Evolutionary conservation across 176 grass and related monocot genomes (phyloP).

Genomic region (Eremochloa ophiuroides): DNA sequence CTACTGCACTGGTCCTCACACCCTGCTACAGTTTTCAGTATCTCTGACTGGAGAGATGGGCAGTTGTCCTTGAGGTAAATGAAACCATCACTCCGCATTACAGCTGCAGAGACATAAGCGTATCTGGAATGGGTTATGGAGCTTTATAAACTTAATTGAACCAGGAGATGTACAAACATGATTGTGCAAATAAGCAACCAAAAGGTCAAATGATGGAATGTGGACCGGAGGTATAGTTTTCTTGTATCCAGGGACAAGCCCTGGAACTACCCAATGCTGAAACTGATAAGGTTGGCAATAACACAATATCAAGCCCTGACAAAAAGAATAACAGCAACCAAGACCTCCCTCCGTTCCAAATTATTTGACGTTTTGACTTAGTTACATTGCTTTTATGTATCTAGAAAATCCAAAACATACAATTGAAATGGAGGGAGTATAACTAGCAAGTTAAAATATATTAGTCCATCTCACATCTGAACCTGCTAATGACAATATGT

Average conservation of each 20-base stretch:
- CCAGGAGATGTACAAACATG: slow-evolving; percentile 31
- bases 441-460: slow-evolving; percentile 2
- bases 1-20: slow-evolving; percentile 72
- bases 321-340: neutral
- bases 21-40: slow-evolving; percentile 71
- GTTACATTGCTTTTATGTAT: too few species aligned
- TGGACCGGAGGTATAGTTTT: slow-evolving; percentile 8
- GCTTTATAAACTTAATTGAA: slow-evolving; percentile 41
- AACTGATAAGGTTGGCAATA: neutral
- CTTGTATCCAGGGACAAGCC: neutral
- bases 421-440: neutral
- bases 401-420: neutral
- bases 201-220: neutral
- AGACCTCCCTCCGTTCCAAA: neutral
- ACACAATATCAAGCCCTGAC: neutral
- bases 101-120: slow-evolving; percentile 87
- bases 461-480: neutral
- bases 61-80: slow-evolving; percentile 71
- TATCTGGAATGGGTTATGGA: slow-evolving; percentile 72
- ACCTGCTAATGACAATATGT: neutral
- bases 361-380: too few species aligned
- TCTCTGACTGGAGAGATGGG: slow-evolving; percentile 74
- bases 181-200: slow-evolving; percentile 22
- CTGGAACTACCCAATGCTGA: neutral
- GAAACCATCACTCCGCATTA: slow-evolving; percentile 78